phyloP scores from a whole-genome alignment of 2,329 filamentous ascomycete species.

The Stromatinia cepivora region DNA sequence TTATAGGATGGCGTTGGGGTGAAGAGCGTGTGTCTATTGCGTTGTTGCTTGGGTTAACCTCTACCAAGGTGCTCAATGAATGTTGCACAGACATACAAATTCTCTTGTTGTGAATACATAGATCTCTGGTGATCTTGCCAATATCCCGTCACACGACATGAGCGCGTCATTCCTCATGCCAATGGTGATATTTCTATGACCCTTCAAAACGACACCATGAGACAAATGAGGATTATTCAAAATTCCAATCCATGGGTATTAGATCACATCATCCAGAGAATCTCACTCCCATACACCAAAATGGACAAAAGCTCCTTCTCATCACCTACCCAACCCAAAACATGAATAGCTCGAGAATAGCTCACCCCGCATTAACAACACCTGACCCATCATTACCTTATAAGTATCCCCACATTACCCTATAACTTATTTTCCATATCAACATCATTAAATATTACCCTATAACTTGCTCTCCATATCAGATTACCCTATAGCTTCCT shows the following conservation, averaged over 20 bases:
- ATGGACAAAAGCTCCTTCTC: neutral
- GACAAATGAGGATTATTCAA: neutral
- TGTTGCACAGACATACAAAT: neutral
- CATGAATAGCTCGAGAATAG: neutral
- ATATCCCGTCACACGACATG: slow-evolving; percentile 4
- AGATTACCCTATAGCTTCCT: slow-evolving; percentile 1
- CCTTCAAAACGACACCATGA: neutral
- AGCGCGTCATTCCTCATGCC: neutral
- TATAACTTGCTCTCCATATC: neutral
- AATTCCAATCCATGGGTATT: neutral
- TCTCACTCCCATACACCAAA: neutral
- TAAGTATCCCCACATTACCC: slow-evolving; percentile 5
- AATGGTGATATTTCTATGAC: neutral
- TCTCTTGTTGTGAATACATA: neutral
- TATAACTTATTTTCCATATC: neutral
- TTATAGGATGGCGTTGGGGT: neutral
- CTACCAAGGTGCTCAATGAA: neutral
- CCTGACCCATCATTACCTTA: neutral
- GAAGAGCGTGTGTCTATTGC: neutral
- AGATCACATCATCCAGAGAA: neutral
- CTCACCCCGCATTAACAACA: neutral
- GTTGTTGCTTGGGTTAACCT: neutral
- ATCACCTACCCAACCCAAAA: neutral
- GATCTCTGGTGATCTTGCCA: neutral
- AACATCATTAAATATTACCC: neutral